These are phyloP conservation scores for Wickerhamiella allomyrinae DNA, from an alignment of 805 yeast genomes.

Conservation along the genomic window DNA sequence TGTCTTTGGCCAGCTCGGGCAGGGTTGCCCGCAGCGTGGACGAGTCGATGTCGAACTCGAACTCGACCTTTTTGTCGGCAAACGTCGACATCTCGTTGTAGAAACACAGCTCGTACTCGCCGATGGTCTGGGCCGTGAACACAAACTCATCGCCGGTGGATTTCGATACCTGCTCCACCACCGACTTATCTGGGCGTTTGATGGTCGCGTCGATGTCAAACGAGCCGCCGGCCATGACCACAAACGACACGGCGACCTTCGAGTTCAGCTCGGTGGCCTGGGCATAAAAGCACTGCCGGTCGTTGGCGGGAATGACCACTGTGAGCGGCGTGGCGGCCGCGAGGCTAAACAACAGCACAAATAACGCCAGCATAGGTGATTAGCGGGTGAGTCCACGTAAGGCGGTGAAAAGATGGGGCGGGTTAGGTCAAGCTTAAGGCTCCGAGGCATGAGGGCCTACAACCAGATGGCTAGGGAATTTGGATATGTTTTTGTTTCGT, in stretches of 20 bases:
- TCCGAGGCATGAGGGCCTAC: too few species aligned
- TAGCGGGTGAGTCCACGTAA: not conserved
- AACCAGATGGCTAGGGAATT: too few species aligned
- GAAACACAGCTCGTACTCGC: constrained; percentile 85
- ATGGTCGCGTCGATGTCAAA: constrained; percentile 62
- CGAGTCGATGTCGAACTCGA: constrained; percentile 44
- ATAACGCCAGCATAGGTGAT: not conserved
- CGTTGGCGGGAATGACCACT: constrained; percentile 61
- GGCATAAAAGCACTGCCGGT: constrained; percentile 54
- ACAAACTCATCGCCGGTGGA: constrained; percentile 71
- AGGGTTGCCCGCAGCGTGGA: constrained; percentile 40
- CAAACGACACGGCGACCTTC: constrained; percentile 61
- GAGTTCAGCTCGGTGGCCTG: constrained; percentile 46
- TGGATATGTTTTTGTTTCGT: too few species aligned
- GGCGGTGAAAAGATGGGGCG: too few species aligned
- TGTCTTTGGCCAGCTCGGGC: constrained; percentile 30
- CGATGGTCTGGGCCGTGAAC: constrained; percentile 46
- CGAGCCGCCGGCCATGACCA: constrained; percentile 69
- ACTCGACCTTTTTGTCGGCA: constrained; percentile 72
- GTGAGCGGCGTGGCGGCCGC: constrained; percentile 43
- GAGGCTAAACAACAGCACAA: not conserved
- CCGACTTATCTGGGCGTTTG: constrained; percentile 40
- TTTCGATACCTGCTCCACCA: constrained; percentile 40
- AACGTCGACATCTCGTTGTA: constrained; percentile 66
- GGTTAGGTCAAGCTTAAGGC: too few species aligned